phyloP scores from a whole-genome alignment of 2,329 filamentous ascomycete genomes.

The Claviceps africana region DNA sequence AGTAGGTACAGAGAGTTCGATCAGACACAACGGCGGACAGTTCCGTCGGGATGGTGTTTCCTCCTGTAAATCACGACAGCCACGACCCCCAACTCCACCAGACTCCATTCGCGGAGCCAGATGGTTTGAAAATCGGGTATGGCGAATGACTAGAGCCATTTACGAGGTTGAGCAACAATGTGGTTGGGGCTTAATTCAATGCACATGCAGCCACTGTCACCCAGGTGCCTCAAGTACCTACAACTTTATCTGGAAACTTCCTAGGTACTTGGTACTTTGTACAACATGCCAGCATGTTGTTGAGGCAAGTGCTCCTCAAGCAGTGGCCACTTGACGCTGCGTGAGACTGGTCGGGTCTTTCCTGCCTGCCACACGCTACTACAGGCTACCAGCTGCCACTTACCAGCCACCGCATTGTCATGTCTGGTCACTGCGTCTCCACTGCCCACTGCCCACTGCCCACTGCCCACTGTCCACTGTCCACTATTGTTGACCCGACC shows the following conservation, averaged over 20 bases:
- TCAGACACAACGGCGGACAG: background rate
- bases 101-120: background rate
- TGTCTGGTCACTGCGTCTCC: background rate
- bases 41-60: background rate
- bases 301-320: background rate
- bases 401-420: slow-evolving; percentile 1
- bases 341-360: background rate
- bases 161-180: background rate
- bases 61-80: background rate
- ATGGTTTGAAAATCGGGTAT: background rate
- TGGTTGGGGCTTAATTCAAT: background rate
- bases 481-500: background rate
- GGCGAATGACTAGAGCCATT: background rate
- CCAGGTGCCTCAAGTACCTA: too few relatives aligned
- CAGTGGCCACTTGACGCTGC: background rate
- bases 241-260: too few relatives aligned
- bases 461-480: too few relatives aligned
- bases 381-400: background rate
- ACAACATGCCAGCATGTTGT: background rate
- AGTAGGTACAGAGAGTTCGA: background rate
- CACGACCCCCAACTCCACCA: background rate
- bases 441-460: too few relatives aligned
- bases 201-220: too few relatives aligned
- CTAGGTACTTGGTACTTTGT: background rate
- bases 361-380: background rate